phyloP scores from a whole-genome alignment of 2,329 filamentous ascomycete species.

The Ophiostoma angusticollis region DNA sequence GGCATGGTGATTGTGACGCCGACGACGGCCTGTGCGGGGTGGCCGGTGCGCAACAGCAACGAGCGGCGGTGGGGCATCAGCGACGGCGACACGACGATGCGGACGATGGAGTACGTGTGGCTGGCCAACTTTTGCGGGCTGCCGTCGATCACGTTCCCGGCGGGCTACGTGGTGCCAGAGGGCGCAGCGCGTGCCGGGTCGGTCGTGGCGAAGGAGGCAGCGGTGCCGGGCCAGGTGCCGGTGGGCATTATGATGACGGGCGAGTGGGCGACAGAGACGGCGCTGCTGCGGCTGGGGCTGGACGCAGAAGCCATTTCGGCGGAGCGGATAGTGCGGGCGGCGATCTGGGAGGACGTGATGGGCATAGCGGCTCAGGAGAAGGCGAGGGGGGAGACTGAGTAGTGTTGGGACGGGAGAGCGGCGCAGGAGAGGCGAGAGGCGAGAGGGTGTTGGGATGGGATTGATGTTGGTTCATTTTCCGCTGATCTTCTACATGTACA shows the following conservation, averaged over 20 bases:
- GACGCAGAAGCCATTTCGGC: slow-evolving; percentile 31
- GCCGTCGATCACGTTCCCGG: slow-evolving; percentile 32
- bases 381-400: background rate
- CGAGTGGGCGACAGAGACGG: slow-evolving; percentile 40
- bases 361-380: slow-evolving; percentile 9
- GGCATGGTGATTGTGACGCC: slow-evolving; percentile 61
- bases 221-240: slow-evolving; percentile 31
- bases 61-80: slow-evolving; percentile 30
- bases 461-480: background rate
- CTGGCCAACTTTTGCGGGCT: slow-evolving; percentile 37
- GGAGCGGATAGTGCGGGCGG: slow-evolving; percentile 22
- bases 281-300: slow-evolving; percentile 34
- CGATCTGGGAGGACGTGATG: slow-evolving; percentile 34
- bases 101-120: slow-evolving; percentile 38
- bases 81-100: slow-evolving; percentile 33
- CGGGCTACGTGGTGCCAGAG: slow-evolving; percentile 30
- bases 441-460: background rate
- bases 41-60: slow-evolving; percentile 24
- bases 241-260: slow-evolving; percentile 43
- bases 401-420: too few relatives aligned
- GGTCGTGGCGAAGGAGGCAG: slow-evolving; percentile 21
- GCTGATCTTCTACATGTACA: background rate
- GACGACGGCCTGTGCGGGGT: slow-evolving; percentile 41
- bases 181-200: slow-evolving; percentile 19
- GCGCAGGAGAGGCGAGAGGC: too few relatives aligned